Base-by-base conservation (phyloP, 495 filamentous ascomycete genomes). In the Daldinia caldariorum region DNA sequence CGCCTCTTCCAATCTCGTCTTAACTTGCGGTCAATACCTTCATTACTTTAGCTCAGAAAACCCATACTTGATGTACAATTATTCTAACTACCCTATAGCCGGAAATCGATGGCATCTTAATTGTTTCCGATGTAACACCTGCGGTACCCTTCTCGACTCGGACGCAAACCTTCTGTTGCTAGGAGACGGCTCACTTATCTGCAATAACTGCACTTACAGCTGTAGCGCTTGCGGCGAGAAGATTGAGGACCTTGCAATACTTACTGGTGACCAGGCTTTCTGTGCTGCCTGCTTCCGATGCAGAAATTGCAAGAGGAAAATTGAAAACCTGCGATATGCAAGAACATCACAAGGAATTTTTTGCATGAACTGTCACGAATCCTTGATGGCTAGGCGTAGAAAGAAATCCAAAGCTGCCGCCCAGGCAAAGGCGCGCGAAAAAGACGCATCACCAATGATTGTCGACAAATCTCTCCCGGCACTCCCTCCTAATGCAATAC, bases 71-170 rank as follows among this genome's bases (percentile, higher is more conserved):
- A 4, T 55, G 20, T 34, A 65, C 76, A 61, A 70, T 60, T 20
- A 54, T 16, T 58, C 69, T 75, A 65, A 74, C 55, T 39, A 22
- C 37, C 1, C 1, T 60, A 32, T 75, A 97, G 95, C 95, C 78
- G 94, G 95, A 63, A 97, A 97, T 77, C 89, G 95, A 86, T 99
- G 95, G 95, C 95, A 99, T 85, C 94, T 99, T 75, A 92, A 98
- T 80, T 99, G 96, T 84, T 99, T 99, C 80, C 91, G 94, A 74
- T 99, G 96, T 85, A 97, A 97, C 78, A 96, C 92, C 58, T 99
- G 95, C 85, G 89, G 88, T 64, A 97, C 94, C 37, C 87, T 98
- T 31, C 91, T 99, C 79, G 96, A 99, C 81, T 97, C 95, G 39
- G 96, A 99, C 78, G 96, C 96, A 69, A 97, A 99, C 78, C 91